Conservation (phyloP, 2,329 filamentous ascomycete genomes). For the Hymenotorrendiella dingleyae region DNA sequence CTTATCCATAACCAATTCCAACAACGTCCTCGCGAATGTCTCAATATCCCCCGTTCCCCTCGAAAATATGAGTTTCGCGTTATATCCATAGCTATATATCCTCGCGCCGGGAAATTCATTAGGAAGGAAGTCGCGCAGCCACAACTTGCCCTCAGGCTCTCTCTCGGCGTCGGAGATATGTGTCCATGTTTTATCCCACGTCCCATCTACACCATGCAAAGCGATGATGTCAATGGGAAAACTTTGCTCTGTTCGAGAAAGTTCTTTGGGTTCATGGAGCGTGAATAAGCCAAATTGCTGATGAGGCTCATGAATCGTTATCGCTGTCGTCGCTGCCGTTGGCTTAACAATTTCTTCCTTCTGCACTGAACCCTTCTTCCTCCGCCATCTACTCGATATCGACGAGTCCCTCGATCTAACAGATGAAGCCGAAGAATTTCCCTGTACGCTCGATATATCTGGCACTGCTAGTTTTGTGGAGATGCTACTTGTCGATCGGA, state of each 20-base stretch:
- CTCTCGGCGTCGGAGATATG: constrained; percentile 3
- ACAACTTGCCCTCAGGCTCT: background rate
- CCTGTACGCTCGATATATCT: too few species aligned
- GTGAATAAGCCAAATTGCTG: background rate
- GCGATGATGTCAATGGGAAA: constrained; percentile 8
- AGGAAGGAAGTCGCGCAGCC: constrained; percentile 15
- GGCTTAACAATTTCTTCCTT: too few species aligned
- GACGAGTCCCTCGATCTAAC: too few species aligned
- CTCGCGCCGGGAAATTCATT: constrained; percentile 9
- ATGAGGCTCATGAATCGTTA: background rate
- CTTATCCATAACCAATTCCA: constrained; percentile 7
- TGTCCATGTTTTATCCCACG: constrained; percentile 12
- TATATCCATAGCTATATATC: constrained; percentile 17
- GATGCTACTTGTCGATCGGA: too few species aligned
- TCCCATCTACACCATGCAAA: constrained; percentile 9
- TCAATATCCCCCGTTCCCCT: constrained; percentile 8
- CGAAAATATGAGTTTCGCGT: constrained; percentile 9
- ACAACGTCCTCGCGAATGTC: constrained; percentile 6
- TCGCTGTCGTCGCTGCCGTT: too few species aligned
- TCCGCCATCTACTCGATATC: too few species aligned
- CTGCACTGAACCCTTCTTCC: too few species aligned
- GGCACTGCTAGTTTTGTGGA: too few species aligned
- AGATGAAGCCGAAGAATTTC: too few species aligned
- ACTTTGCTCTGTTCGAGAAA: background rate
- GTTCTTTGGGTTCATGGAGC: constrained; percentile 1